Base-by-base conservation (phyloP, 805 yeast species). In the Zygosaccharomyces kombuchaensis region DNA sequence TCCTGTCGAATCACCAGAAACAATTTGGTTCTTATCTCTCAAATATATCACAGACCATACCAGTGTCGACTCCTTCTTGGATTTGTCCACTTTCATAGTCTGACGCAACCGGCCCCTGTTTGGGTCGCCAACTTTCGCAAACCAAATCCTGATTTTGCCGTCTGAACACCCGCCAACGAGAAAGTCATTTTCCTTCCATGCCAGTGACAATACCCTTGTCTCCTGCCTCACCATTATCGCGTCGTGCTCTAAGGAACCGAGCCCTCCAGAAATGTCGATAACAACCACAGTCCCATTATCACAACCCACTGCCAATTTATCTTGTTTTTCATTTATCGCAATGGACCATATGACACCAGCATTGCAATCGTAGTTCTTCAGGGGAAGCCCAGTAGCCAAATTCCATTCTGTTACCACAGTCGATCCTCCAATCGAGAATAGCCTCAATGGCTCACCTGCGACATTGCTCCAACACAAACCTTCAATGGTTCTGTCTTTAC, bases 1-100 rank as follows among this genome's bases (percentile, higher is more conserved):
- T 1, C 99, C 99, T 1, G 97, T 91, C 5, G 97, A 89, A 68
- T 93, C 99, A 44, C 98, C 99, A 49, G 89, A 81, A n/a, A 87
- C 95, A 47, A 93, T 76, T 63, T 88, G 95, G 44, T 78, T 73
- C 40, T 77, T 76, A 34, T 71, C 62, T 4, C 84, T 80, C 47
- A 90, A 68, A 26, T 81, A 81, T 36, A 75, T 56, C 1, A 93
- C 81, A 29, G 88, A 75, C 99, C 99, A 93, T 6, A 93, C 93
- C 50, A 93, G 72, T 2, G 98, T 89, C 44, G 93, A 81, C 62
- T 87, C 96, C 27, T 78, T 78, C 59, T 83, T 82, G 17, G 91
- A 77, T 64, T 87, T 88, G 66, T 93, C 99, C 9, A 93, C 97
- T 59, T 88, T 82, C 87, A 93, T 81, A 2, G 96, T 83, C 19